Evolutionary conservation across 2,329 filamentous ascomycete genomes (phyloP).

Genomic region (Aspergillus ochraceoroseus): DNA sequence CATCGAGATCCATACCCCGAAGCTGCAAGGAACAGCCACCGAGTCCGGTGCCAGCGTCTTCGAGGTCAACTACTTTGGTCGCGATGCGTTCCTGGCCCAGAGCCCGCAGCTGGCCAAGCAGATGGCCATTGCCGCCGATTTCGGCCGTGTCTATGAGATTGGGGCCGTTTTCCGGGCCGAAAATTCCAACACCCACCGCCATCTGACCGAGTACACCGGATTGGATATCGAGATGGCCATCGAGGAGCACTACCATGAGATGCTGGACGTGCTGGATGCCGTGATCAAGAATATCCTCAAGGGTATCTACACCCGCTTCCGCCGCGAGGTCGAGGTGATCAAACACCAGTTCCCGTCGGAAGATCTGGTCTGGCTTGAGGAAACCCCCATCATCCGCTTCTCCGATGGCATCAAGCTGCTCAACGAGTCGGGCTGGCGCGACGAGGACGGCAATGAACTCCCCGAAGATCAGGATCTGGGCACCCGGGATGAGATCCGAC

Average conservation of each 20-base stretch:
- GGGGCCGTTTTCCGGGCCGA: conserved; percentile 89
- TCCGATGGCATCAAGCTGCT: conserved; percentile 73
- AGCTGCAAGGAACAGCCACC: conserved; percentile 82
- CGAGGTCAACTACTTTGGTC: conserved; percentile 84
- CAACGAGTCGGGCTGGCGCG: conserved; percentile 68
- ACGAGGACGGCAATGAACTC: conserved; percentile 68
- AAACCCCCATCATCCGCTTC: conserved; percentile 79
- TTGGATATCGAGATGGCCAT: conserved; percentile 91
- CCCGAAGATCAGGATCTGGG: conserved; percentile 73
- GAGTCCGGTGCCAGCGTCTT: conserved; percentile 91
- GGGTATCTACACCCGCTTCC: conserved; percentile 63
- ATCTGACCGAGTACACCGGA: conserved; percentile 91
- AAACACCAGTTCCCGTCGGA: conserved; percentile 81
- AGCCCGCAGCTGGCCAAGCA: conserved; percentile 91
- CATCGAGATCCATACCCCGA: conserved; percentile 90
- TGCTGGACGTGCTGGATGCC: conserved; percentile 69
- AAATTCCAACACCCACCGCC: conserved; percentile 91
- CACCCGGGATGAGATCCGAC: conserved; percentile 78
- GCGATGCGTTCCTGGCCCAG: conserved; percentile 81
- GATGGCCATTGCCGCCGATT: conserved; percentile 85
- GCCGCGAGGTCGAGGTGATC: conserved; percentile 69
- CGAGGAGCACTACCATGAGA: conserved; percentile 83
- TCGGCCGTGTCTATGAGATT: conserved; percentile 83
- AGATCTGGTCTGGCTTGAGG: conserved; percentile 78
- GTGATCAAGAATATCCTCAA: conserved; percentile 76